Percentiles rank a stretch among this genome's conserved stretches.
Conservation (phyloP, 108 stramenopile genomes). For the Nitzschia palea region DNA sequence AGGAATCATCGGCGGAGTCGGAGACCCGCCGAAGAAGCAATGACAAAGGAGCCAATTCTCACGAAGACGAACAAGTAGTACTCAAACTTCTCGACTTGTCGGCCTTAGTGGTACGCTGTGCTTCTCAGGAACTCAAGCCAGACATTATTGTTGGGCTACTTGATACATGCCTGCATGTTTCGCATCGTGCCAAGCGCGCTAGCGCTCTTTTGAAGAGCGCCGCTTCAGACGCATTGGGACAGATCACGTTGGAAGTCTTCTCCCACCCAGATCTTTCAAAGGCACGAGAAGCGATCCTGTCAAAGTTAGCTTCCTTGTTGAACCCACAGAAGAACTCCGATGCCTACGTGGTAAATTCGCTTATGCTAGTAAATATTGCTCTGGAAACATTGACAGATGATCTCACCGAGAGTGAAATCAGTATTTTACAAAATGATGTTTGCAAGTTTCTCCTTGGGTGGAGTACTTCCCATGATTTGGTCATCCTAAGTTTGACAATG, state of each 20-base stretch:
- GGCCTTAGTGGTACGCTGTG: slow-evolving; percentile 68
- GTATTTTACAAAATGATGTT: slow-evolving; percentile 87
- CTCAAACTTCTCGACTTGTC: slow-evolving; percentile 72
- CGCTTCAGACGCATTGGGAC: slow-evolving; percentile 72
- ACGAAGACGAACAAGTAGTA: slow-evolving; percentile 74
- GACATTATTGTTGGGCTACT: slow-evolving; percentile 63
- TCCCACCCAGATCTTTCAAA: slow-evolving; percentile 46
- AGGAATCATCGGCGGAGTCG: slow-evolving; percentile 37
- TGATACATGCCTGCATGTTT: slow-evolving; percentile 75
- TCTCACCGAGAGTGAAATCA: slow-evolving; percentile 41
- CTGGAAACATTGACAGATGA: slow-evolving; percentile 82
- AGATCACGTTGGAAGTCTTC: slow-evolving; percentile 79
- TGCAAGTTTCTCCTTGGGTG: slow-evolving; percentile 88
- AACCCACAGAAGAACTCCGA: slow-evolving; percentile 81
- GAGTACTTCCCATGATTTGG: slow-evolving; percentile 83
- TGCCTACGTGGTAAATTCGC: slow-evolving; percentile 64
- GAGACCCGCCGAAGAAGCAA: background rate
- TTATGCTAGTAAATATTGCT: slow-evolving; percentile 92
- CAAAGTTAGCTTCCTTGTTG: slow-evolving; percentile 72
- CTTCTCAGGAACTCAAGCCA: slow-evolving; percentile 32
- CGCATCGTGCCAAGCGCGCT: slow-evolving; percentile 58
- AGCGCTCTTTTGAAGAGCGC: slow-evolving; percentile 61
- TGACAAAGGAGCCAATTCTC: background rate
- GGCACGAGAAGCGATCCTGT: slow-evolving; percentile 68
- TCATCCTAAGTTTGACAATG: slow-evolving; percentile 82